Evolutionary conservation across 129 eudicot genomes (phyloP), one percentile per base, ranked within the genome.

Genomic region (Calendula officinalis): DNA sequence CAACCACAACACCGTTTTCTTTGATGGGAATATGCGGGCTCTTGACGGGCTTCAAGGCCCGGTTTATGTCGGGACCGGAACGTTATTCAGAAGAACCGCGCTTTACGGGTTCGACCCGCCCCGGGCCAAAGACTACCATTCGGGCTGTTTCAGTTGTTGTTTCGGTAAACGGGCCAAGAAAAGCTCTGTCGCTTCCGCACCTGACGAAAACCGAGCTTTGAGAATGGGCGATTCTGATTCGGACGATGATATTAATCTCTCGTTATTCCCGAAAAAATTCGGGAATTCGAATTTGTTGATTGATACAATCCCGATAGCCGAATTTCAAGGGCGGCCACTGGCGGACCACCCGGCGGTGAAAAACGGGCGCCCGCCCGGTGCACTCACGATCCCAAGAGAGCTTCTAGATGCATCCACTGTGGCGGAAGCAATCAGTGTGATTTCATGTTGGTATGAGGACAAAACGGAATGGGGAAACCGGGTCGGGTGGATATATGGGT

Each of bases 391-490:
- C 38, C 80, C 90, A 6, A 45, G 83, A 13, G 84, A 84, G 37
- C 83, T 80, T 71, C 83, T 84, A 12, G 90, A 84, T 56, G 81
- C 90, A 34, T 74, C 90, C 7, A 84, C 80, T 7, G 86, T 84
- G 38, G 86, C 84, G 27, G 86, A 84, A 68, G 86, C 90, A 27
- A 74, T 84, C 3, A 77, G 90, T 58, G 86, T 80, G 56, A 77
- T 80, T 43, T 84, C 90, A 2, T 80, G 86, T 40, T 84, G 79
- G 81, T 84, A 84, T 38, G 90, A 84, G 47, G 83, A 84, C 0
- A 84, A 83, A 70, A 83, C 89, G 0, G 89, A 83, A 52, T 83
- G 89, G 89, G 89, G 89, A 37, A 71, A 70, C 38, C 71, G 89
- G 15, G 83, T 83, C 6, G 89, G 89, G 12, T 83, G 89, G 89